Base-by-base conservation (phyloP, 306 rosid species). In the Cicer arietinum region DNA sequence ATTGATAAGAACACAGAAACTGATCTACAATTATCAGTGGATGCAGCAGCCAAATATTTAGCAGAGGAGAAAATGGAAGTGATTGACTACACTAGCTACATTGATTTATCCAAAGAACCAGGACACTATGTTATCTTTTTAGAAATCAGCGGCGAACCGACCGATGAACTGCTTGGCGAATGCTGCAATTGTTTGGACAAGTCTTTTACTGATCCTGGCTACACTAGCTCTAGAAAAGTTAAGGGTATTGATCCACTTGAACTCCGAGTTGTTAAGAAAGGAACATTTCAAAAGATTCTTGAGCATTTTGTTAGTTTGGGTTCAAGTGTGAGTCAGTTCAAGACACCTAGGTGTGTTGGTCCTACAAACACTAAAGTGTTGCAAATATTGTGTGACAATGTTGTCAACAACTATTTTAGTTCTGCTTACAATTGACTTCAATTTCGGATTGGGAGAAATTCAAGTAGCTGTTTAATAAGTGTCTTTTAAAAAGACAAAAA, bases 1-100 rank as follows among this genome's bases (percentile, higher is more conserved):
- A 95, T 90, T 0, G 99, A 95, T 89, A 95, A 95, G 89, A 92
- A 85, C 87, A 92, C 96, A 0, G 99, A 95, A 81, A 85, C 58
- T 20, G 99, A 95, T 81, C 66, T 95, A 10, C 99, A 89, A 35
- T 13, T 85, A 39, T 73, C 97, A 1, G 98, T 95, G 50, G 99
- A 89, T 70, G 76, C 82, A 57, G 96, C 96, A 4, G 83, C 85
- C 0, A 82, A 79, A 54, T 18, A 85, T 5, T 67, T 92, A 46
- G 89, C 91, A 1, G 92, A 69, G 14, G 93, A 90, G 39, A 89
- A 94, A 69, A 40, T 85, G 18, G 99, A 94, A 40, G 85, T 92
- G 12, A 82, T 94, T 66, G 99, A 95, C 53, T 95, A 86, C 84
- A 80, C 97, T 13, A 92, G 98, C 80, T 64, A 85, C 45, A 88